Base-by-base conservation (phyloP, 176 grass and related monocot genomes). In the Oryza glaberrima region DNA sequence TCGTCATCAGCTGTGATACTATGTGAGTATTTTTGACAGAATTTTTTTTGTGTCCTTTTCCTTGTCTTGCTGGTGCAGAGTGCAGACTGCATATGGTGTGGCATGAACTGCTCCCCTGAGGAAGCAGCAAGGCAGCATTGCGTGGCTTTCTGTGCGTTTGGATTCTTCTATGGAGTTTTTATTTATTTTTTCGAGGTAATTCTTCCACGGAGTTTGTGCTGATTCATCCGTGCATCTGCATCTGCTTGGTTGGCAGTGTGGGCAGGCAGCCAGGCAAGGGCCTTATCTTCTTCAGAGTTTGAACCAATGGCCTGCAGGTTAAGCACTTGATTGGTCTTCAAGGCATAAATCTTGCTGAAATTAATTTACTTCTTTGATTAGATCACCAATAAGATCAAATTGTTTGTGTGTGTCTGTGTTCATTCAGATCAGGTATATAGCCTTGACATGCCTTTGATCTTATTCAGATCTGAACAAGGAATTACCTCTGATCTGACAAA, bases 121-220 rank as follows among this genome's bases (percentile, higher is more conserved):
- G 72, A 49, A 14, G 72, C 65, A 82, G 52, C 52, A 56, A 49
- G 22, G 72, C 78, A 82, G 15, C 83, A 51, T 35, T 35, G 78
- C 83, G 73, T 90, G 83, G 83, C 72, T 90, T 90, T 90, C 83
- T 58, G 78, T 72, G 83, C 72, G 32, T 44, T 81, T 85, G 82
- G 83, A 71, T 77, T 77, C 83, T 89, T 81, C 83, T 9, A 20
- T 35, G 9, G 51, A 23, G 66, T n/a, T 11, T 70, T 44, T 44
- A 3, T 44, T 44, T 44, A 41, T 41, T 44, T 10, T 44, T 44
- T 44, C 43, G 43, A 44, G 43, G 43, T 44, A 72, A 77, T 77
- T 77, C 83, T 89, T 81, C 83, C 6, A n/a, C 22, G 9, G 51
- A 23, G 66, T n/a, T 11, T 70, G 20, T 71, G 49, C 22, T 51